Percentiles rank a stretch among this genome's conserved stretches.
Conservation (phyloP, 2,329 filamentous ascomycete genomes). For the Ophiostoma australiae region DNA sequence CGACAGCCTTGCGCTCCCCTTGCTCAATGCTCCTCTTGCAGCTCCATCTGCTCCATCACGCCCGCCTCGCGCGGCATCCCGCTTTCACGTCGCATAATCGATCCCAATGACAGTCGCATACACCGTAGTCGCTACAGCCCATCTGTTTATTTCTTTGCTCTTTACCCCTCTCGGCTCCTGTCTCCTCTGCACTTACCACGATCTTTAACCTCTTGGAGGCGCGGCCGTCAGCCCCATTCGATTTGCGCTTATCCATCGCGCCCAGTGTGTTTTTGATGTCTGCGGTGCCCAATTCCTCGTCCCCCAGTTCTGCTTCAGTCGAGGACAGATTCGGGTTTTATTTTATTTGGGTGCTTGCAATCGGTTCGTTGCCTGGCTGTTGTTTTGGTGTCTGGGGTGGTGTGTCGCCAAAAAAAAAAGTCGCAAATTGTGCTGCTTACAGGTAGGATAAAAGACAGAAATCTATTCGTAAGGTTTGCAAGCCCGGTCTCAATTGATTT, state of each 20-base stretch:
- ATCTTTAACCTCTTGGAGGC: conserved; percentile 52
- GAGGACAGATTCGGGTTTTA: background rate
- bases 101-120: background rate
- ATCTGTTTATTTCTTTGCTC: background rate
- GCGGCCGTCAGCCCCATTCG: conserved; percentile 41
- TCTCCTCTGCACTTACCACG: conserved; percentile 35
- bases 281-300: background rate
- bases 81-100: background rate
- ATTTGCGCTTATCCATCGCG: conserved; percentile 30
- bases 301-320: background rate
- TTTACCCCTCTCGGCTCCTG: background rate
- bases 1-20: background rate
- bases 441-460: too few species aligned
- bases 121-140: background rate
- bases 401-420: background rate
- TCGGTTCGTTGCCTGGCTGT: background rate
- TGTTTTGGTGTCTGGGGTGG: background rate
- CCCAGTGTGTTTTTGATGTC: background rate
- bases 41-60: conserved; percentile 10
- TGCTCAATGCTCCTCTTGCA: conserved; percentile 1
- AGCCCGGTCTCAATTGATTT: background rate
- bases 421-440: background rate
- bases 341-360: background rate
- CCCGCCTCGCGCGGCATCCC: conserved; percentile 2
- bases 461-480: background rate